phyloP scores from a whole-genome alignment of 352 stramenopile genomes.

The Phytophthora europaea region DNA sequence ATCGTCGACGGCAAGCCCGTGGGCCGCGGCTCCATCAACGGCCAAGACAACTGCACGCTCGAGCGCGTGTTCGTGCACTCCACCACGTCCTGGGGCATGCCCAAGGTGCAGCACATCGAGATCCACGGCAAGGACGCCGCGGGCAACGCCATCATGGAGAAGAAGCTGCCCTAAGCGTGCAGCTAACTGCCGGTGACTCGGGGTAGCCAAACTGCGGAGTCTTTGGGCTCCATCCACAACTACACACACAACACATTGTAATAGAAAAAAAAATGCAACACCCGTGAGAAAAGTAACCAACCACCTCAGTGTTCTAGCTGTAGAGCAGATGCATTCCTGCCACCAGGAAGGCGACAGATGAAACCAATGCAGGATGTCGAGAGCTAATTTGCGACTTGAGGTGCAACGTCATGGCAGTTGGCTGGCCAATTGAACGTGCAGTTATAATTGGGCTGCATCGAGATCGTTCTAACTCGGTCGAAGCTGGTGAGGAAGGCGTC shows the following conservation, averaged over 20 bases:
- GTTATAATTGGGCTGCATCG: constrained; percentile 19
- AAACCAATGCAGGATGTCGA: background rate
- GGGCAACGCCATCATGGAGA: constrained; percentile 83
- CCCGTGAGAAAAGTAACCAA: constrained; percentile 9
- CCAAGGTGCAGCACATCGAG: constrained; percentile 92
- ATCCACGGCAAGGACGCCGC: constrained; percentile 81
- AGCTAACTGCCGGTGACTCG: background rate
- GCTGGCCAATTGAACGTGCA: background rate
- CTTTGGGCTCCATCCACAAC: background rate
- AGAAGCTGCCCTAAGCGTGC: constrained; percentile 76
- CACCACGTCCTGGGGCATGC: constrained; percentile 88
- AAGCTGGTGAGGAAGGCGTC: background rate
- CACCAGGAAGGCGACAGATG: background rate
- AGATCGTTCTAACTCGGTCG: constrained; percentile 7
- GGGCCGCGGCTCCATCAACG: constrained; percentile 78
- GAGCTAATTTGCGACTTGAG: background rate
- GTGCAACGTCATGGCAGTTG: background rate
- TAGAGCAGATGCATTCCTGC: background rate
- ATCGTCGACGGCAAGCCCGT: constrained; percentile 84
- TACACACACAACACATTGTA: constrained; percentile 32
- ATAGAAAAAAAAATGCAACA: constrained; percentile 43
- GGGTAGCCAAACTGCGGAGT: background rate
- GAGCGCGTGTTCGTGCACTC: constrained; percentile 89
- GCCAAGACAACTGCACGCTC: constrained; percentile 70
- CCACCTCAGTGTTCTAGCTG: background rate